These are phyloP conservation scores for Venturia asperata DNA, from an alignment of 2,329 filamentous ascomycete species.

Conservation along the genomic window DNA sequence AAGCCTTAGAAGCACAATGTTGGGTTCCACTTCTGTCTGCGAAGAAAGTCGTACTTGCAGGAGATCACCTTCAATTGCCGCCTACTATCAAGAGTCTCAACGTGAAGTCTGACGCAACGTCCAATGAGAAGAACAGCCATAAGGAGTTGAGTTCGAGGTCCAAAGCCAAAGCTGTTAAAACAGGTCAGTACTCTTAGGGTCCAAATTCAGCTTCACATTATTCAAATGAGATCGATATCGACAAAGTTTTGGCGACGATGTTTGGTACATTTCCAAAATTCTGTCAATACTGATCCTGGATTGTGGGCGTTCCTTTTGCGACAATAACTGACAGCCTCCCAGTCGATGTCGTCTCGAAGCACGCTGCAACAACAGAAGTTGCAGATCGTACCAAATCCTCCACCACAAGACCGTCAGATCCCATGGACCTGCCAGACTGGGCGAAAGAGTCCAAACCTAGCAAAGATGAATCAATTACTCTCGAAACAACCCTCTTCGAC, in stretches of 20 bases:
- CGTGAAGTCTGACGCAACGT: constrained; percentile 32
- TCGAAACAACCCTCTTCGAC: constrained; percentile 92
- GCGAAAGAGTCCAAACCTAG: constrained; percentile 27
- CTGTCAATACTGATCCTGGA: too few species aligned
- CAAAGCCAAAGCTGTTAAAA: constrained; percentile 21
- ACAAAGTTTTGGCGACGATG: too few species aligned
- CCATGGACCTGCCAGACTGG: constrained; percentile 9
- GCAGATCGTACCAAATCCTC: constrained; percentile 9
- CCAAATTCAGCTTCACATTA: too few species aligned
- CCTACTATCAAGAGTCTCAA: constrained; percentile 82
- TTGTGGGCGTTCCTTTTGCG: too few species aligned
- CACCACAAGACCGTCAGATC: background rate
- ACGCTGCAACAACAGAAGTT: constrained; percentile 24
- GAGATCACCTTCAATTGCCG: constrained; percentile 88
- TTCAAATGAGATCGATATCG: too few species aligned
- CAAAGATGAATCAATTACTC: constrained; percentile 44
- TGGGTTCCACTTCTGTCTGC: constrained; percentile 78
- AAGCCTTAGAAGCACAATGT: constrained; percentile 92
- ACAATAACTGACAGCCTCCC: too few species aligned
- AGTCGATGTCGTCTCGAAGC: background rate
- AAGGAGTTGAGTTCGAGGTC: constrained; percentile 28
- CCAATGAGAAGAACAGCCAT: constrained; percentile 38
- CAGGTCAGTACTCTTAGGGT: too few species aligned
- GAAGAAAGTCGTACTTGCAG: constrained; percentile 80
- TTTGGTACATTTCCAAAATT: too few species aligned